A percentile compares a stretch with the other conserved stretches of the same genome.
Conservation (phyloP, 108 stramenopile genomes). For the Skeletonema potamos region DNA sequence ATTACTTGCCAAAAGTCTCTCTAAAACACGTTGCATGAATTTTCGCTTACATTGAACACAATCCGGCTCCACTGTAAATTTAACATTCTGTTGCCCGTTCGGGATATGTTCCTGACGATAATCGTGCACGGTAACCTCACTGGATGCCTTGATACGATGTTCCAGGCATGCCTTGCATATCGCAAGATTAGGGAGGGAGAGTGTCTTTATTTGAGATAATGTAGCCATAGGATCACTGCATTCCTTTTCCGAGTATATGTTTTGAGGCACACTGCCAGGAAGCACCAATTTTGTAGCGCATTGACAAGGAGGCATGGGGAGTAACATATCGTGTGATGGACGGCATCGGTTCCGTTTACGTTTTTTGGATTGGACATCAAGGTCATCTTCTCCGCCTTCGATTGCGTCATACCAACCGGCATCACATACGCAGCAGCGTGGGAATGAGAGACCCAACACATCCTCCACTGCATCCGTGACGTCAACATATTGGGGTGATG, state of each 20-base stretch:
- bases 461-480: slow-evolving; percentile 1
- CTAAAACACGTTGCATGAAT: slow-evolving; percentile 20
- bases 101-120: slow-evolving; percentile 22
- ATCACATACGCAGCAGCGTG: slow-evolving; percentile 22
- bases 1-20: slow-evolving; percentile 6
- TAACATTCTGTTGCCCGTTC: slow-evolving; percentile 34
- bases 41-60: slow-evolving; percentile 36
- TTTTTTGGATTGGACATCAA: neutral
- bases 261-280: slow-evolving; percentile 2
- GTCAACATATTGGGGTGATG: neutral
- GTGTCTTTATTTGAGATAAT: slow-evolving; percentile 13
- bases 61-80: slow-evolving; percentile 11
- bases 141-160: slow-evolving; percentile 7
- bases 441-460: slow-evolving; percentile 12
- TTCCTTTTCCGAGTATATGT: neutral
- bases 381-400: neutral
- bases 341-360: slow-evolving; percentile 2
- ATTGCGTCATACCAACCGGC: slow-evolving; percentile 16
- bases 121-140: slow-evolving; percentile 28
- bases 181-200: slow-evolving; percentile 21
- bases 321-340: slow-evolving; percentile 24
- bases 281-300: slow-evolving; percentile 29
- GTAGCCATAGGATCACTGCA: neutral
- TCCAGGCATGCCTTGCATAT: slow-evolving; percentile 30
- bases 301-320: slow-evolving; percentile 39